Evolutionary conservation across 805 yeast genomes (phyloP), one percentile per base, ranked within the genome.

Genomic region (Metschnikowia santaceciliae): DNA sequence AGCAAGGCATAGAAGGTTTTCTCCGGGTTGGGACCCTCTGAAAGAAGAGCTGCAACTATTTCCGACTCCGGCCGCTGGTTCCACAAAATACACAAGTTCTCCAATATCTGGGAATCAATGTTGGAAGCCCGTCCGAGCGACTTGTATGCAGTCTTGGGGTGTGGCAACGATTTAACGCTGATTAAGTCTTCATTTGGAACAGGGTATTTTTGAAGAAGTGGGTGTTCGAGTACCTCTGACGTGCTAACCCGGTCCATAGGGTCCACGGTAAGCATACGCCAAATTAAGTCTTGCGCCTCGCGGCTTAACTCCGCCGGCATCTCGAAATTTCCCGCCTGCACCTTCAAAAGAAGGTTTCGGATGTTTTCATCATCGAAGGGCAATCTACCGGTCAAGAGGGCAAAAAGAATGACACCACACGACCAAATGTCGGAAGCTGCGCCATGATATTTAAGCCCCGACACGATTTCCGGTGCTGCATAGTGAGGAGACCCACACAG

Each of bases 401-500:
- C 94, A 70, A 85, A 88, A 45, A 87, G 70, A 42, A 88, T 86
- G 41, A 88, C 88, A 63, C 95, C 95, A 70, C 94, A 87, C 5
- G 92, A 86, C 95, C 95, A 88, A 38, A 88, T 86, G 69, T 88
- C 95, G 53, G 90, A 83, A 34, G 91, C 90, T 32, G 88, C 84
- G 17, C 95, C 95, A 66, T 87, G 90, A 61, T 88, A 88, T 49
- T 81, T 80, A 60, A 80, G 79, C 15, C 94, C 92, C 60, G 83
- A 78, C 17, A 88, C 92, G 55, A 88, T 87, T 68, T 88, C 95
- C 0, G 95, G 95, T 2, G 95, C 88, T 6, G 94, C 94, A 66
- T 88, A 88, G 70, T 88, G 95, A 17, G 95, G 95, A 20, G 91
- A 85, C 3, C 95, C 95, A 71, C 95, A 88, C 14, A 89, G 82